Evolutionary conservation across 1,284 basidiomycete species (phyloP), one percentile per base, ranked within the genome.

Genomic region (Tylopilus sp.): DNA sequence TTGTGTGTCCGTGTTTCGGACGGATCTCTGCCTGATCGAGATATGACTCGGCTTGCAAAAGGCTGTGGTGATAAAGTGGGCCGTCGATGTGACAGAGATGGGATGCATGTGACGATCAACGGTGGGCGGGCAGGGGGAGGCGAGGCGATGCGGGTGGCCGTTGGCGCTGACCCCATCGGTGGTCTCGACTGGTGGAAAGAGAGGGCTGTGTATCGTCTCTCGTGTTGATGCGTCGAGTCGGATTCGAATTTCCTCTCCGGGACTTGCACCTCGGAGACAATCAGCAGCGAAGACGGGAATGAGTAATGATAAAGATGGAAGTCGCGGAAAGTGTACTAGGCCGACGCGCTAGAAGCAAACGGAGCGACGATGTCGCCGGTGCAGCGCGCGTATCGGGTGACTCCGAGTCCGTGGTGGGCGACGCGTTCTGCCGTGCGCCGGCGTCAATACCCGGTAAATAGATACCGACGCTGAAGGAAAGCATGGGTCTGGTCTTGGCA

Each of bases 91-190:
- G 12, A 30, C n/a, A 14, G 36, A 24, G 14, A 20, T 10, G 20
- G 30, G 30, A 31, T 12, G 30, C 11, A 26, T 26, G 20, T 9
- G 43, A 61, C 46, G 59, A 61, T 59, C 57, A 59, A 26, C 26
- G 26, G 26, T 26, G 26, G 26, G 26, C 26, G 26, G 26, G 26
- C 57, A n/a, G n/a, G n/a, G n/a, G n/a, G 31, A 59, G 42, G 59
- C 41, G 54, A 42, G 59, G 57, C 57, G 46, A 48, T 58, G 38
- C 52, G 36, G 33, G 56, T 39, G 48, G 10, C 24, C 20, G 12
- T 38, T 15, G 29, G 35, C 20, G 14, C 30, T 11, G 34, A 35
- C 26, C 26, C 6, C 4, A 7, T 3, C 24, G 24, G 26, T 26
- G 26, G 26, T 26, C 7, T 26, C 26, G 35, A 18, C 4, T 11